These are phyloP conservation scores for Rossbeevera mucosa DNA, from an alignment of 768 basidiomycete genomes.

Conservation along the genomic window DNA sequence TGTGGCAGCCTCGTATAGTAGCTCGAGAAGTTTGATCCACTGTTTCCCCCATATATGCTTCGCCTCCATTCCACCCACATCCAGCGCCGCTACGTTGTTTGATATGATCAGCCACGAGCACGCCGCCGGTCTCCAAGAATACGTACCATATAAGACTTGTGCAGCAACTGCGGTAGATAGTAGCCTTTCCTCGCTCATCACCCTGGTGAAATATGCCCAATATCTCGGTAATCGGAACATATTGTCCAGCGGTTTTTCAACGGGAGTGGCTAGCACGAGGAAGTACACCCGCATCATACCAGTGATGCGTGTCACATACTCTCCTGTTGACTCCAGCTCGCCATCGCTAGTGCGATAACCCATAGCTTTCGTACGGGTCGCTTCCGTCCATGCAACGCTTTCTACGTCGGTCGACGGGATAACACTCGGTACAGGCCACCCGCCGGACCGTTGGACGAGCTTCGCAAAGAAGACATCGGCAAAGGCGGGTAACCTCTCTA, in stretches of 20 bases:
- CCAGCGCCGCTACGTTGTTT: conserved; percentile 59
- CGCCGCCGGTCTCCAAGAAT: not conserved
- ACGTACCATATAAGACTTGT: conserved; percentile 60
- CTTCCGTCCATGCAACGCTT: conserved; percentile 41
- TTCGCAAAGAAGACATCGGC: conserved; percentile 77
- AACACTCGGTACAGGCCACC: conserved; percentile 74
- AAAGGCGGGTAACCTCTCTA: conserved; percentile 56
- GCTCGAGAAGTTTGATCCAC: conserved; percentile 67
- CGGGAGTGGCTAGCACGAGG: conserved; percentile 47
- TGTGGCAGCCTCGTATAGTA: conserved; percentile 63
- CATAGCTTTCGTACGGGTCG: conserved; percentile 44
- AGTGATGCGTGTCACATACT: conserved; percentile 62
- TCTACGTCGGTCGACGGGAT: conserved; percentile 53
- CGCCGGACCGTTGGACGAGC: conserved; percentile 81
- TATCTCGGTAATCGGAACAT: conserved; percentile 59
- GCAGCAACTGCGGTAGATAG: conserved; percentile 58
- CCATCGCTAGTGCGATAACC: conserved; percentile 47
- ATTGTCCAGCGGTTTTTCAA: conserved; percentile 36
- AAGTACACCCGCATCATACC: conserved; percentile 89
- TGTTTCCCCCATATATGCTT: conserved; percentile 68
- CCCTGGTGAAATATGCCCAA: conserved; percentile 71
- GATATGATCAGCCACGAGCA: conserved; percentile 10
- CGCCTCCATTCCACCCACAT: conserved; percentile 63
- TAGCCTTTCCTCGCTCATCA: conserved; percentile 49
- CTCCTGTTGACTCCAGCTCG: conserved; percentile 51